Base-by-base conservation (phyloP, 1,284 basidiomycete genomes). In the Vanrija sp. region DNA sequence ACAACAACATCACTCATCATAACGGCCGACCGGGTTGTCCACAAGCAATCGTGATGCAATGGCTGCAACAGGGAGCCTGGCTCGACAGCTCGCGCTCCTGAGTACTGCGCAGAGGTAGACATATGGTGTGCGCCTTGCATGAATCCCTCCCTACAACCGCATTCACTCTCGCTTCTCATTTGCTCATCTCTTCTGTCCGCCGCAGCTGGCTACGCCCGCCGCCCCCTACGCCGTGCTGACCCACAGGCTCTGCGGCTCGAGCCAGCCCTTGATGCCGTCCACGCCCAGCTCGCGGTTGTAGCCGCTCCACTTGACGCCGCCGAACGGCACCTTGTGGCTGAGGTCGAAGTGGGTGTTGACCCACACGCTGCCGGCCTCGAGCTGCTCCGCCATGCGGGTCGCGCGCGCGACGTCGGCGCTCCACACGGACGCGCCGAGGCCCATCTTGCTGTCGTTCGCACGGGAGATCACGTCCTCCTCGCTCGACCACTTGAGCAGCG, bases 361-460 rank as follows among this genome's bases (percentile, higher is more conserved):
- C 39, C 73, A 78, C 38, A 75, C 67, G 60, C 98, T 97, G 6
- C 95, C 95, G 2, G 93, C 89, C 76, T 98, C 91, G 47, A 98
- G 80, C 60, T 83, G 87, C 78, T 96, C 92, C 15, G 93, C 91
- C 16, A 98, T 91, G 46, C 95, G 83, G 89, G 90, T 96, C 51
- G 91, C 87, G 39, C 94, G 80, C 4, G 89, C 88, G 3, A 94
- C 80, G 73, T 98, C 94, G 57, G 89, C 79, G 46, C 90, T 91
- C 79, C 85, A 96, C 79, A 96, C 92, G 76, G 94, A 94, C 15
- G 69, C 92, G 7, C 93, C 93, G 21, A 98, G 81, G 1, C 95
- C 95, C 45, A 91, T 85, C 34, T 89, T 84, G 3, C 87, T 82
- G 63, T 85, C 79, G 75, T 98, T 98, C 38, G 94, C 94, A 53